phyloP scores from a whole-genome alignment of 2,329 filamentous ascomycete species.

The Coniochaeta pulveracea region DNA sequence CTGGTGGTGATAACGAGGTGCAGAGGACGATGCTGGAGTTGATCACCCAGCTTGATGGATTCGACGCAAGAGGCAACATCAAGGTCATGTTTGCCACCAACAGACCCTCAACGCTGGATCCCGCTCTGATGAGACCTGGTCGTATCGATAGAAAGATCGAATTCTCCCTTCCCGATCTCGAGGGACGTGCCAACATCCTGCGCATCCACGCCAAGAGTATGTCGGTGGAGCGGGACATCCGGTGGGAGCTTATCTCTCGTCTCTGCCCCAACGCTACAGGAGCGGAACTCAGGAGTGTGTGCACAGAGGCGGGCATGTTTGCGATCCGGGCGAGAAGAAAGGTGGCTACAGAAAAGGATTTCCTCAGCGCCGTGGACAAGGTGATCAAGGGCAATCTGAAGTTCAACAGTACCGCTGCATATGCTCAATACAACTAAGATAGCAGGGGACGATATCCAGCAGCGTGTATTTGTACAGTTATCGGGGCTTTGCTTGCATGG shows the following conservation, averaged over 20 bases:
- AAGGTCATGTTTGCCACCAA: slow-evolving; percentile 99
- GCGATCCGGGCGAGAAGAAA: slow-evolving; percentile 90
- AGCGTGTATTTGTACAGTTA: slow-evolving; percentile 10
- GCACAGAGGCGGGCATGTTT: slow-evolving; percentile 97
- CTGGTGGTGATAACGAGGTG: slow-evolving; percentile 94
- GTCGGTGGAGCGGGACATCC: slow-evolving; percentile 96
- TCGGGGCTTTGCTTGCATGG: neutral
- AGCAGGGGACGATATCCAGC: neutral
- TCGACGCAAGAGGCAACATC: slow-evolving; percentile 94
- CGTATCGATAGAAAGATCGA: slow-evolving; percentile 99
- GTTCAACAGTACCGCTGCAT: slow-evolving; percentile 97
- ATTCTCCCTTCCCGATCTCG: slow-evolving; percentile 92
- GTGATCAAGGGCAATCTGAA: slow-evolving; percentile 98
- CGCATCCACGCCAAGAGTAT: slow-evolving; percentile 99
- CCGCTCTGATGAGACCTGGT: slow-evolving; percentile 92
- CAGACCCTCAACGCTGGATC: slow-evolving; percentile 86
- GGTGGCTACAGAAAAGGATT: slow-evolving; percentile 98
- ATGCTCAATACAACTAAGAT: slow-evolving; percentile 95
- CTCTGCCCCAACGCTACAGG: slow-evolving; percentile 96
- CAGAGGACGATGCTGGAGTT: slow-evolving; percentile 97
- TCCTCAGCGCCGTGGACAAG: slow-evolving; percentile 95
- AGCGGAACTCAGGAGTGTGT: slow-evolving; percentile 90
- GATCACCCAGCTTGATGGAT: slow-evolving; percentile 93
- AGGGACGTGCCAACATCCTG: slow-evolving; percentile 93
- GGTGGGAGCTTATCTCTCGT: slow-evolving; percentile 96